Percentiles rank a stretch among this genome's conserved stretches.
Conservation (phyloP, 225 moss, liverwort and hornwort genomes). For the Straminergon stramineum region DNA sequence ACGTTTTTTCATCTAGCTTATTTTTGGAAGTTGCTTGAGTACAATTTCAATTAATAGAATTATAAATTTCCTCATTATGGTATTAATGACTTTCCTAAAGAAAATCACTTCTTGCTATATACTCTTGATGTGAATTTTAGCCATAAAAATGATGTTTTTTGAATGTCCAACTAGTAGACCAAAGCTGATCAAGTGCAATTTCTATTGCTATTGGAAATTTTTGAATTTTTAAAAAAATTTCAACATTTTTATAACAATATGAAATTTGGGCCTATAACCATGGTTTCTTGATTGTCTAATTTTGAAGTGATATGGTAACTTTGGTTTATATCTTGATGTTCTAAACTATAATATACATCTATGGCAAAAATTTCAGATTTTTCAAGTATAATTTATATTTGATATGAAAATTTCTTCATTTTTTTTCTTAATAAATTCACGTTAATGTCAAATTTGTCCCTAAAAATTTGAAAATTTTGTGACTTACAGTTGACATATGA, state of each 20-base stretch:
- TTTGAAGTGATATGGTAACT: background rate
- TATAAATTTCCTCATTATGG: background rate
- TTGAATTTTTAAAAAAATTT: background rate
- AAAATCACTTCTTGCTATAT: background rate
- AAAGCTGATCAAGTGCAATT: background rate
- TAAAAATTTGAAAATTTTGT: no score
- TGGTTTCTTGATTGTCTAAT: background rate
- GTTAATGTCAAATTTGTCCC: no score
- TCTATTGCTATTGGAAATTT: background rate
- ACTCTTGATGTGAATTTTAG: background rate
- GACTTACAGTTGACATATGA: no score
- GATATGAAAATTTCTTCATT: background rate
- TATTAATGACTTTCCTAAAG: background rate
- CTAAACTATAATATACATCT: background rate
- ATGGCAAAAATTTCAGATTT: no score
- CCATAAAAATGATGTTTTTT: no score
- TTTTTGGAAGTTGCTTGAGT: background rate
- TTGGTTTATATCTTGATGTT: background rate
- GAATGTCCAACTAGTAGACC: no score
- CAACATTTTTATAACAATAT: background rate
- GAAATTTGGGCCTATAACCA: background rate
- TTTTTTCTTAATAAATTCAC: background rate
- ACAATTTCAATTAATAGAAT: background rate
- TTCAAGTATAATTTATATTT: background rate
- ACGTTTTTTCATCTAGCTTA: background rate